Conservation (phyloP, 148 eudicot species). For the Amaranthus hypochondriacus region DNA sequence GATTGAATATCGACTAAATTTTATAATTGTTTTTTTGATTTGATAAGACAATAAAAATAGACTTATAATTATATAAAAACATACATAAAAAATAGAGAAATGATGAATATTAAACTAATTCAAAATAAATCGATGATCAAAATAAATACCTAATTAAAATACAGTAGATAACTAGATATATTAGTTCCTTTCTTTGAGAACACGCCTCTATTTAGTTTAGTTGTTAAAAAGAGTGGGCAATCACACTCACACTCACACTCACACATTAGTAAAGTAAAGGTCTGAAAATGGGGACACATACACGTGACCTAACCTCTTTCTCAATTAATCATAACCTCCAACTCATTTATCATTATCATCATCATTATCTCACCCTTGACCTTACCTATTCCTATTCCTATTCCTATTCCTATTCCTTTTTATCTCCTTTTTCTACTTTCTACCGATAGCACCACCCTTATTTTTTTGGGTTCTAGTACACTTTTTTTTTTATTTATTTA, state of each 20-base stretch:
- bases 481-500: not conserved
- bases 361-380: slow-evolving; percentile 10
- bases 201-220: slow-evolving; percentile 14
- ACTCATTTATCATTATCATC: slow-evolving; percentile 28
- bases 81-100: not conserved
- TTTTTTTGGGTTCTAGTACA: not conserved
- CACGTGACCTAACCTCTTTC: slow-evolving; percentile 41
- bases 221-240: not conserved
- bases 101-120: not conserved
- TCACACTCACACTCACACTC: no score
- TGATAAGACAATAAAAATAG: no score
- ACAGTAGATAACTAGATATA: no score
- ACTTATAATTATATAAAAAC: no score
- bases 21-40: no score
- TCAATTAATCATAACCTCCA: slow-evolving; percentile 34
- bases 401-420: not conserved
- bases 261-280: slow-evolving; percentile 2
- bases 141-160: no score
- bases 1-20: no score
- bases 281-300: slow-evolving; percentile 15
- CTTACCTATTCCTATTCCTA: not conserved
- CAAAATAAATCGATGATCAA: no score
- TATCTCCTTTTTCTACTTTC: slow-evolving; percentile 1
- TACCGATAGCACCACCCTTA: slow-evolving; percentile 16
- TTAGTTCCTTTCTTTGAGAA: not conserved